These are phyloP conservation scores for Talaromyces sp. DNA, from an alignment of 2,329 filamentous ascomycete genomes.

Conservation along the genomic window DNA sequence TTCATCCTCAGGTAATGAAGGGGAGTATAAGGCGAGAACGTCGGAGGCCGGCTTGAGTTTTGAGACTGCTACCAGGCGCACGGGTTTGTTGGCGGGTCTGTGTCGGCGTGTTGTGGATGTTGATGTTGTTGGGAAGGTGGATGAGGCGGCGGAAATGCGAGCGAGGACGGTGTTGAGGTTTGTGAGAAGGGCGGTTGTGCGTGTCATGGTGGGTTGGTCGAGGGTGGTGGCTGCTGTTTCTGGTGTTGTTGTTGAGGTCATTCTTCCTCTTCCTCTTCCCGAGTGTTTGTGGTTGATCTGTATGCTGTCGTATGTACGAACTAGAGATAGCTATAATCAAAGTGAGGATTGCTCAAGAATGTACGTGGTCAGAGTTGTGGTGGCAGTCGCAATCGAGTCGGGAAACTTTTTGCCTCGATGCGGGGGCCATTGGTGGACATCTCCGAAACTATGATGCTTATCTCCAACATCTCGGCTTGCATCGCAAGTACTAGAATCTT, in stretches of 20 bases:
- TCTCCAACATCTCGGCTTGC: neutral
- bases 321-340: neutral
- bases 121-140: constrained; percentile 38
- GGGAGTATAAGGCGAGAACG: constrained; percentile 72
- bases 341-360: neutral
- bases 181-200: constrained; percentile 62
- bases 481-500: neutral
- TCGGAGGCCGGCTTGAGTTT: constrained; percentile 94
- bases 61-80: constrained; percentile 85
- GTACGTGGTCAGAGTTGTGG: neutral
- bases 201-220: constrained; percentile 46
- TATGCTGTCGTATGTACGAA: neutral
- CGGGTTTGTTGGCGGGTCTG: constrained; percentile 23
- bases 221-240: neutral
- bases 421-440: neutral
- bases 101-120: constrained; percentile 22
- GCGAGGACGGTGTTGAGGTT: constrained; percentile 62
- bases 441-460: constrained; percentile 1
- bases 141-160: constrained; percentile 50
- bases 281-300: neutral
- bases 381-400: neutral
- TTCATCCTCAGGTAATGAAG: constrained; percentile 46
- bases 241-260: constrained; percentile 3
- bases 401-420: constrained; percentile 3
- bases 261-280: neutral